Percentiles rank a stretch among this genome's conserved stretches.
Evolutionary conservation across 495 filamentous ascomycete genomes (phyloP).

Genomic region (Penicillium roqueforti): DNA sequence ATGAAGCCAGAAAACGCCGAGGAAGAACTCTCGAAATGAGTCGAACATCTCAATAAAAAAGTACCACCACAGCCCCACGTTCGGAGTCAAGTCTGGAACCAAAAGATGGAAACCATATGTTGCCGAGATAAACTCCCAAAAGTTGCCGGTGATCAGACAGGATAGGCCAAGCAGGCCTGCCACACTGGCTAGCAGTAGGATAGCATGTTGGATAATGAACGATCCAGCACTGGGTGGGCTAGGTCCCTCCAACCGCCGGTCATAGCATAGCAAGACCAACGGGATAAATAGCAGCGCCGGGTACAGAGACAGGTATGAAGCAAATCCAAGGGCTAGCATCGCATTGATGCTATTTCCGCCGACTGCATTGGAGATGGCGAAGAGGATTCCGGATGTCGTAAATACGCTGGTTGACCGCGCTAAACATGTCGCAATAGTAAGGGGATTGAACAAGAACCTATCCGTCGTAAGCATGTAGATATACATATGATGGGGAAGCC

Average conservation of each 20-base stretch:
- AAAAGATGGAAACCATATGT: constrained; percentile 91
- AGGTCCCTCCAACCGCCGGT: constrained; percentile 45
- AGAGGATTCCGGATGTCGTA: constrained; percentile 81
- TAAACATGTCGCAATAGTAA: constrained; percentile 87
- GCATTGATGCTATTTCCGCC: constrained; percentile 65
- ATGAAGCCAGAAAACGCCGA: constrained; percentile 97
- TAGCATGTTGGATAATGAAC: constrained; percentile 52
- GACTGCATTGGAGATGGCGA: constrained; percentile 80
- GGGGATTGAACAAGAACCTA: constrained; percentile 91
- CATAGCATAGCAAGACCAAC: constrained; percentile 75
- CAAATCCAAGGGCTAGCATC: constrained; percentile 82
- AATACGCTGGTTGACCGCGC: constrained; percentile 90
- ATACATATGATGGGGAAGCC: not conserved
- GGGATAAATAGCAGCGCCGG: constrained; percentile 83
- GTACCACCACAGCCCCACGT: constrained; percentile 98
- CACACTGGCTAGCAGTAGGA: constrained; percentile 43
- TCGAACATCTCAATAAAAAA: constrained; percentile 99
- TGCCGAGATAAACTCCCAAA: constrained; percentile 78
- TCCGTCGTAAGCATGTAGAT: constrained; percentile 12
- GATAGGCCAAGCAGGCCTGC: constrained; percentile 65
- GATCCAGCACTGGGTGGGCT: constrained; percentile 20
- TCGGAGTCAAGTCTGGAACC: constrained; percentile 89
- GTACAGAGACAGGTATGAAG: constrained; percentile 88
- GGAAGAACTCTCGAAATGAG: constrained; percentile 93
- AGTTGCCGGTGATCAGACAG: constrained; percentile 67